Conservation (phyloP, 176 grass and related monocot genomes). For the Phragmites australis region DNA sequence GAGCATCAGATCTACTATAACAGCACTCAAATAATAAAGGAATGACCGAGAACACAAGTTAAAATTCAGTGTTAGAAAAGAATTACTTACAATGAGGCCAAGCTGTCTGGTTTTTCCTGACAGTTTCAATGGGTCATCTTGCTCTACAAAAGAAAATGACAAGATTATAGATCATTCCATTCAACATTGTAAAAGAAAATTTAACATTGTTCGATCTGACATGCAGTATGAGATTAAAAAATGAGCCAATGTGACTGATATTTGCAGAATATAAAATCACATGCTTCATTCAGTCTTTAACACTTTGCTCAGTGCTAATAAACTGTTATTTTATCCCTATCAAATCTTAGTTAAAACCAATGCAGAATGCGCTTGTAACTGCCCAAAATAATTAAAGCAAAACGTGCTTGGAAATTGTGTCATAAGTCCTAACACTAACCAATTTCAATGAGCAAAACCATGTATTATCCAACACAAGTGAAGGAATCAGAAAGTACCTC, state of each 20-base stretch:
- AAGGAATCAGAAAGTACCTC: slow-evolving; percentile 52
- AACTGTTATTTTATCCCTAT: neutral
- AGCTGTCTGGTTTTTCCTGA: slow-evolving; percentile 72
- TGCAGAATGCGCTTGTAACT: neutral
- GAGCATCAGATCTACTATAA: neutral
- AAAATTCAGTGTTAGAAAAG: neutral
- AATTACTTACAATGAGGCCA: slow-evolving; percentile 79
- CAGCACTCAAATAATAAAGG: neutral
- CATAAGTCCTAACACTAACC: neutral
- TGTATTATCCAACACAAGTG: neutral
- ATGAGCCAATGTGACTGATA: neutral
- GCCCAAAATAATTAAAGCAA: neutral
- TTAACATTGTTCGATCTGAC: neutral
- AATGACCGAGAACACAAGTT: neutral
- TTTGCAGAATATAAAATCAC: neutral
- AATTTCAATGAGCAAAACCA: neutral
- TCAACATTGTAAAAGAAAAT: neutral
- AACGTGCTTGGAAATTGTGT: neutral
- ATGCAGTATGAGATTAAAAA: neutral
- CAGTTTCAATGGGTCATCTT: slow-evolving; percentile 81
- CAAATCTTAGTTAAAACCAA: neutral
- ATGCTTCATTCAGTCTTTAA: neutral
- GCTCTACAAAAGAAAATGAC: slow-evolving; percentile 40
- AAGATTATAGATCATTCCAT: neutral
- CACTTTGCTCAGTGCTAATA: neutral